Conservation (phyloP, 495 filamentous ascomycete genomes). For the Amniculicola lignicola region DNA sequence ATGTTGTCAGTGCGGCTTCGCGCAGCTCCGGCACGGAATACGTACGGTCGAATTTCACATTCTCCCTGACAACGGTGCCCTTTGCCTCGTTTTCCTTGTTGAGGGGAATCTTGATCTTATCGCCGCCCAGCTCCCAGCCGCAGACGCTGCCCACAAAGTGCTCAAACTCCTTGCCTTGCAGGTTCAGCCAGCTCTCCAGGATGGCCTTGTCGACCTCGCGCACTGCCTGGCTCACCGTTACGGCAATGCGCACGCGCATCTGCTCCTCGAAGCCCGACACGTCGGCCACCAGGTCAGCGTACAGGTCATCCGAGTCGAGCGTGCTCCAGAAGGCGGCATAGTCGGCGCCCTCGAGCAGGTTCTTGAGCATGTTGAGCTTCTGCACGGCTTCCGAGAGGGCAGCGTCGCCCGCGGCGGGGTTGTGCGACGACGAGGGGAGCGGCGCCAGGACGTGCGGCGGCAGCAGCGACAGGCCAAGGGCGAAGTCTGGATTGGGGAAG, state of each 20-base stretch:
- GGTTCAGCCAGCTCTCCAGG: conserved; percentile 83
- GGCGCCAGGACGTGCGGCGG: conserved; percentile 67
- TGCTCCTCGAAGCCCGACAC: conserved; percentile 96
- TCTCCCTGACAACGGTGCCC: conserved; percentile 92
- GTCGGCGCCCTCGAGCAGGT: conserved; percentile 77
- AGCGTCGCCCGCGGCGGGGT: conserved; percentile 50
- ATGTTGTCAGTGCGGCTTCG: conserved; percentile 1
- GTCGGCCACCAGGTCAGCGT: conserved; percentile 91
- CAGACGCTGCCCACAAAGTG: conserved; percentile 81
- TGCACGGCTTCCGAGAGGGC: conserved; percentile 77
- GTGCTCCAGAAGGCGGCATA: conserved; percentile 92
- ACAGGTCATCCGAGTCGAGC: conserved; percentile 89
- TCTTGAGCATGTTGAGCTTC: conserved; percentile 80
- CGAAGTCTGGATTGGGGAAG: conserved; percentile 95
- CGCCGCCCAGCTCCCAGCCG: conserved; percentile 73
- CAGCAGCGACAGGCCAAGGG: conserved; percentile 88
- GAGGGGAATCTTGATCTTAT: conserved; percentile 69
- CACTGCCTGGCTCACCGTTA: conserved; percentile 82
- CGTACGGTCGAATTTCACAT: conserved; percentile 85
- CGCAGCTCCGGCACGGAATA: neutral
- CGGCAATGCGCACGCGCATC: conserved; percentile 86
- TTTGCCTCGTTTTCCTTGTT: conserved; percentile 99
- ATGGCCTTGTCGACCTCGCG: conserved; percentile 73
- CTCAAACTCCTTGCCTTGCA: conserved; percentile 67
- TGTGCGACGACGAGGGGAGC: conserved; percentile 42